Evolutionary conservation across 371 early-diverging fungal genomes (phyloP).

Genomic region (Parasitella parasitica): DNA sequence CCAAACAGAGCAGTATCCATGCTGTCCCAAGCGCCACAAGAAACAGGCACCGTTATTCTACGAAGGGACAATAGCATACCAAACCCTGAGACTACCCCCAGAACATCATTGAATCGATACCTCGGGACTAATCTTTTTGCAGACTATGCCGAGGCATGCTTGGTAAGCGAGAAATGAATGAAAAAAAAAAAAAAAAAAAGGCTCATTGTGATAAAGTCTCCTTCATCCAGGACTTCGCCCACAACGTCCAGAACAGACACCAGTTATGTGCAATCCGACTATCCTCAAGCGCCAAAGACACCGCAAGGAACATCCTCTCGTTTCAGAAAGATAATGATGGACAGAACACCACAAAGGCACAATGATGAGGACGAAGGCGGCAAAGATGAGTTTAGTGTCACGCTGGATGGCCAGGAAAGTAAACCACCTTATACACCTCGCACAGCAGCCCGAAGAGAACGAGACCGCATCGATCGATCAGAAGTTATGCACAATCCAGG

Average conservation of each 20-base stretch:
- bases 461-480: slow-evolving; percentile 5
- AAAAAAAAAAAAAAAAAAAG: too few relatives aligned
- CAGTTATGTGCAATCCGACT: neutral
- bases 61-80: slow-evolving; percentile 10
- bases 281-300: slow-evolving; percentile 1
- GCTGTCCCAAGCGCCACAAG: slow-evolving; percentile 3
- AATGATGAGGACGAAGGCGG: neutral
- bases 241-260: neutral
- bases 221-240: neutral
- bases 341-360: slow-evolving; percentile 1
- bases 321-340: slow-evolving; percentile 13
- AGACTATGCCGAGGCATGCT: slow-evolving; percentile 11
- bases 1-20: neutral
- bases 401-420: neutral
- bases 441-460: neutral
- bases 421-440: slow-evolving; percentile 6
- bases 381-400: neutral
- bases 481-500: neutral
- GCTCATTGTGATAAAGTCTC: slow-evolving; percentile 4
- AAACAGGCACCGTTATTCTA: slow-evolving; percentile 13
- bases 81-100: slow-evolving; percentile 11
- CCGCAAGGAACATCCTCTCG: slow-evolving; percentile 14
- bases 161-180: neutral
- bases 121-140: slow-evolving; percentile 13
- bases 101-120: slow-evolving; percentile 9